A percentile compares a stretch with the other conserved stretches of the same genome.
phyloP scores from a whole-genome alignment of 257 asterid species.

The Nicotiana otophora region DNA sequence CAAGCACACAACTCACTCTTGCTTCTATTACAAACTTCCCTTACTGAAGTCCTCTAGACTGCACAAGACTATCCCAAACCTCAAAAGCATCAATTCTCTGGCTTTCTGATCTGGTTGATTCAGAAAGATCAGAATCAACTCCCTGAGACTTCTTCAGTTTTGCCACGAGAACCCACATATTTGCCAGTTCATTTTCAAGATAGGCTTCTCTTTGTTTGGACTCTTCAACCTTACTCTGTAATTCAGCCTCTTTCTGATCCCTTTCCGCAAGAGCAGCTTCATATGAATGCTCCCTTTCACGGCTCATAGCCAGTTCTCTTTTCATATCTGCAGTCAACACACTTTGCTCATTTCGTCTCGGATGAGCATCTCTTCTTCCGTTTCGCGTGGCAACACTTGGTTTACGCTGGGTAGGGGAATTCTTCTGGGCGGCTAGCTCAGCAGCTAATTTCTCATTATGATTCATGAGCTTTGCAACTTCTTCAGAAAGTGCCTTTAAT shows the following conservation, averaged over 20 bases:
- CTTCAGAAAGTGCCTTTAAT: constrained; percentile 90
- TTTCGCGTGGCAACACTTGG: constrained; percentile 39
- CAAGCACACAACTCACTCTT: neutral
- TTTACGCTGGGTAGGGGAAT: constrained; percentile 65
- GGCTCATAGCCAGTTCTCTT: constrained; percentile 67
- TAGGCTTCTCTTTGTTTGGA: constrained; percentile 92
- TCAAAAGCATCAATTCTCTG: constrained; percentile 31
- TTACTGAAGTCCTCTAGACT: neutral
- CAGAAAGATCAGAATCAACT: constrained; percentile 39
- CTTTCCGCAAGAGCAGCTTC: constrained; percentile 76
- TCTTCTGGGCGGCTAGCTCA: constrained; percentile 69
- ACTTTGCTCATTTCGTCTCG: constrained; percentile 47
- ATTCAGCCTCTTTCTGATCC: constrained; percentile 62
- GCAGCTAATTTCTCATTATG: constrained; percentile 65
- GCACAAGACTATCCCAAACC: constrained; percentile 11
- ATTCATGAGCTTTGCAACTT: constrained; percentile 96
- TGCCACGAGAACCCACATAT: constrained; percentile 95
- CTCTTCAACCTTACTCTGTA: constrained; percentile 84
- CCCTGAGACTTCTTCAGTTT: constrained; percentile 73
- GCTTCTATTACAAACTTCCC: neutral
- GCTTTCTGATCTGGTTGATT: constrained; percentile 28
- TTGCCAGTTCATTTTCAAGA: constrained; percentile 93
- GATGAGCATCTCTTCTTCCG: constrained; percentile 56
- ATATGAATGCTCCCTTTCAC: constrained; percentile 72
- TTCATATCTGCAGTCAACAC: constrained; percentile 46